Evolutionary conservation across 2,329 filamentous ascomycete species (phyloP), one percentile per base, ranked within the genome.

Genomic region (Claviceps sorghi): DNA sequence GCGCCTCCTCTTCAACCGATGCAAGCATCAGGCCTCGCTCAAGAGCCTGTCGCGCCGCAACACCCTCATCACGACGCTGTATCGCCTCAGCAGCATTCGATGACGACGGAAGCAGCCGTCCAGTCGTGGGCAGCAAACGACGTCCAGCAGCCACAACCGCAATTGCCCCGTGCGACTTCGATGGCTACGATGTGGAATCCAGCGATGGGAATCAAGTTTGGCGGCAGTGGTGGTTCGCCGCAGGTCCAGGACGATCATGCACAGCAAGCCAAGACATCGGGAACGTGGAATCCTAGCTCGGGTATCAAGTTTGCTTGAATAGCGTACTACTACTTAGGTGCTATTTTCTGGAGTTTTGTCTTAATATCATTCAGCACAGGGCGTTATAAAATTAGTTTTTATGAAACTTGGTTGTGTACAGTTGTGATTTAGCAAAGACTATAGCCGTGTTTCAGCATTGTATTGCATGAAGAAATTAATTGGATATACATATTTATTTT

Each of bases 191-290:
- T 65, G 64, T 95, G 89, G 89, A 83, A 80, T 52, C 87, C 88
- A 0, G 82, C 84, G 2, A 83, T 87, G 74, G 86, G 84, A 0
- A 93, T 95, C 60, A 83, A 82, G 53, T 95, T 95, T 65, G 79
- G 79, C 1, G 75, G 70, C 69, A 17, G 56, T 51, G 51, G 60
- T 19, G 49, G 55, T 43, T 15, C 58, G 53, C 29, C 54, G 19
- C 53, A 58, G 21, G 56, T 64, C 41, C 58, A 51, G 55, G 41
- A 60, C 32, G 62, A 59, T 19, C 58, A 57, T 49, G 44, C 26
- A 19, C 59, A 60, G 52, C 56, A 56, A 56, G 54, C 54, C 53
- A 57, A 57, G 40, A 50, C 60, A 2, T 61, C 61, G 1, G 72
- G 74, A 38, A 76, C 72, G 1, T 84, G 81, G 80, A 79, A 83